These are phyloP conservation scores for Penicillium freii DNA, from an alignment of 2,329 filamentous ascomycete genomes.

Conservation along the genomic window DNA sequence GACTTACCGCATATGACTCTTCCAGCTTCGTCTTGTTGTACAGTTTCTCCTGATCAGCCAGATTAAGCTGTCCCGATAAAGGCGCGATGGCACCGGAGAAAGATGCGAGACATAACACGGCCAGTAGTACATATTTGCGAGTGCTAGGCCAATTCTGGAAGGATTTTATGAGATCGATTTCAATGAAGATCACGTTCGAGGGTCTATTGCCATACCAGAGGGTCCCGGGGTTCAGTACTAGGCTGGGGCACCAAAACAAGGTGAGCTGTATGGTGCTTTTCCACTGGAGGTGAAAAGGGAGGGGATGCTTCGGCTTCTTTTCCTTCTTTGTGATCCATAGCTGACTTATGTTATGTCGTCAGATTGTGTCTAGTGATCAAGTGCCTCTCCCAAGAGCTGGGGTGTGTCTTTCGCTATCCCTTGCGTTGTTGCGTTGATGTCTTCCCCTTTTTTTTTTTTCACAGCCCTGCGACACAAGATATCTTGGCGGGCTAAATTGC, in stretches of 20 bases:
- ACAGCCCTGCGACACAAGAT: not conserved
- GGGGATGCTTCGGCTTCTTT: slow-evolving; percentile 9
- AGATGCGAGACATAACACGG: slow-evolving; percentile 36
- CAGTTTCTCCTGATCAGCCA: slow-evolving; percentile 35
- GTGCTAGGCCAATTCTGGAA: slow-evolving; percentile 35
- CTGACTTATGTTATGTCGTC: not conserved
- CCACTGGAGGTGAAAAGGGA: not conserved
- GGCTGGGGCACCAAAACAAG: slow-evolving; percentile 42
- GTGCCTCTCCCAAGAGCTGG: no score
- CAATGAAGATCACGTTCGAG: not conserved
- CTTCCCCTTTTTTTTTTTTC: not conserved
- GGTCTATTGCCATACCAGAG: slow-evolving; percentile 28
- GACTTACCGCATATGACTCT: slow-evolving; percentile 34
- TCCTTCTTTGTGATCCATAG: slow-evolving; percentile 9
- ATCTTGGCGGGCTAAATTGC: not conserved
- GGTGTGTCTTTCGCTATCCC: not conserved
- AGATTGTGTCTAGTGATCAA: not conserved
- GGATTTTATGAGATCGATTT: not conserved
- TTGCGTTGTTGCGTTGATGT: not conserved
- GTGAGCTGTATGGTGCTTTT: slow-evolving; percentile 7
- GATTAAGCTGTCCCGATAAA: slow-evolving; percentile 38
- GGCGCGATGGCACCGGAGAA: slow-evolving; percentile 39
- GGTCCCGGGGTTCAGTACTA: slow-evolving; percentile 34
- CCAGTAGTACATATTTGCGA: slow-evolving; percentile 34
- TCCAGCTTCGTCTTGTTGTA: slow-evolving; percentile 36